These are phyloP conservation scores for Recurvomyces mirabilis DNA, from an alignment of 495 filamentous ascomycete genomes.

Conservation along the genomic window DNA sequence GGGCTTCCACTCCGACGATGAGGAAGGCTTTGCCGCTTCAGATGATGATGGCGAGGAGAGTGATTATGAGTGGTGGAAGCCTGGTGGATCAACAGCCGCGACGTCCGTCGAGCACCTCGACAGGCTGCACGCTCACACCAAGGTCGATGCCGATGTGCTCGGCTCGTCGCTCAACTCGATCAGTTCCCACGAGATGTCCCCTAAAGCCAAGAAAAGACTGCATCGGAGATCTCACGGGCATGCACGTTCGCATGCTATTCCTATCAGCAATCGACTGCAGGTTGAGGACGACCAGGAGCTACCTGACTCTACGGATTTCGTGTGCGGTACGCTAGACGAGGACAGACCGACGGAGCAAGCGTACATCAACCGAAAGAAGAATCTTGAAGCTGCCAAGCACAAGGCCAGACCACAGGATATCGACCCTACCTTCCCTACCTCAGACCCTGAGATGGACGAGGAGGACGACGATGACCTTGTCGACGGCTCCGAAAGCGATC, in stretches of 20 bases:
- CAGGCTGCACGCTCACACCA: slow-evolving; percentile 24
- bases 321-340: slow-evolving; percentile 92
- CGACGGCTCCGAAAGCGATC: slow-evolving; percentile 45
- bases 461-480: slow-evolving; percentile 54
- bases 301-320: slow-evolving; percentile 95
- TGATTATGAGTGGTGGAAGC: slow-evolving; percentile 71
- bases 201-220: slow-evolving; percentile 19
- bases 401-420: slow-evolving; percentile 82
- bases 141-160: slow-evolving; percentile 32
- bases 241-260: slow-evolving; percentile 26
- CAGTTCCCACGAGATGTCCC: slow-evolving; percentile 33
- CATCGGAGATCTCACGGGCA: slow-evolving; percentile 28
- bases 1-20: slow-evolving; percentile 83
- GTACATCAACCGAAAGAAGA: slow-evolving; percentile 75
- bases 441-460: slow-evolving; percentile 66
- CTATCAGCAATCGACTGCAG: slow-evolving; percentile 47
- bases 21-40: slow-evolving; percentile 82
- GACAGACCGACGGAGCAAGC: slow-evolving; percentile 87
- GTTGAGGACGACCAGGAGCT: slow-evolving; percentile 55
- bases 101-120: slow-evolving; percentile 43
- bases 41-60: slow-evolving; percentile 73
- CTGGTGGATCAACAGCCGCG: slow-evolving; percentile 43
- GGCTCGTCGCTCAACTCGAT: slow-evolving; percentile 56
- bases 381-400: slow-evolving; percentile 67
- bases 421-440: slow-evolving; percentile 91